Percentiles rank a stretch among this genome's conserved stretches.
These are phyloP conservation scores for Leccinum subtestaceum DNA, from an alignment of 768 basidiomycete genomes.

Conservation along the genomic window DNA sequence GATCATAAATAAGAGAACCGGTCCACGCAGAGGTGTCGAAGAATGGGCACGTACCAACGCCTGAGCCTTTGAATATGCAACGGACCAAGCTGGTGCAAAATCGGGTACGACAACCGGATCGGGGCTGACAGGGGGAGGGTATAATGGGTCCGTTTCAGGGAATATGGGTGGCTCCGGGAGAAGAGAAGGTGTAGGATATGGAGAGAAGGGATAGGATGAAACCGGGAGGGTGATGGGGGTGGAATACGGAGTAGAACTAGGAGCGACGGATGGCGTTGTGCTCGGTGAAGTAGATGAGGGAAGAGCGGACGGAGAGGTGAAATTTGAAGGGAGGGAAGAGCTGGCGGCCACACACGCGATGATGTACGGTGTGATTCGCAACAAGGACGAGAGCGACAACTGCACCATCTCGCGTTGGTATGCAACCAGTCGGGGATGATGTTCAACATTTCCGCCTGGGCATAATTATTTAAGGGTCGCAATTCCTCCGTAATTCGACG, in stretches of 20 bases:
- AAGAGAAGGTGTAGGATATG: slow-evolving; percentile 61
- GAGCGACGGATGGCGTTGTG: slow-evolving; percentile 4
- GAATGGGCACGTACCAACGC: slow-evolving; percentile 39
- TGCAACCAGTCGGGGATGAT: not conserved
- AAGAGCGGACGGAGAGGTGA: not conserved
- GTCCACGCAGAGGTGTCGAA: not conserved
- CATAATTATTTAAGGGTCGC: slow-evolving; percentile 5
- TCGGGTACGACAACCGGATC: slow-evolving; percentile 42
- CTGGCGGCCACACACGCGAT: not conserved
- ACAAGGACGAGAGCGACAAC: slow-evolving; percentile 11
- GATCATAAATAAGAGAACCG: not conserved
- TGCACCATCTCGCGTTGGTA: slow-evolving; percentile 15
- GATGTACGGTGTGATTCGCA: slow-evolving; percentile 11
- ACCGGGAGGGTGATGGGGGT: slow-evolving; percentile 36
- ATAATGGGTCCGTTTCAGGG: slow-evolving; percentile 50
- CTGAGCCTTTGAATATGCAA: slow-evolving; percentile 58
- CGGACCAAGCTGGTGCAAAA: slow-evolving; percentile 52
- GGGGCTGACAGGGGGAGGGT: slow-evolving; percentile 52
- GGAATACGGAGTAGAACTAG: not conserved
- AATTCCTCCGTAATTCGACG: not conserved
- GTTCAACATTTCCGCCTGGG: not conserved
- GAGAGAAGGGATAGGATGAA: slow-evolving; percentile 46
- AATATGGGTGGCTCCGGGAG: slow-evolving; percentile 51
- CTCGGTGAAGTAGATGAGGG: no score
- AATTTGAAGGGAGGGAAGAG: not conserved